A percentile compares a stretch with the other conserved stretches of the same genome.
Conservation (phyloP, 2,329 filamentous ascomycete genomes). For the Monosporascus sp. region DNA sequence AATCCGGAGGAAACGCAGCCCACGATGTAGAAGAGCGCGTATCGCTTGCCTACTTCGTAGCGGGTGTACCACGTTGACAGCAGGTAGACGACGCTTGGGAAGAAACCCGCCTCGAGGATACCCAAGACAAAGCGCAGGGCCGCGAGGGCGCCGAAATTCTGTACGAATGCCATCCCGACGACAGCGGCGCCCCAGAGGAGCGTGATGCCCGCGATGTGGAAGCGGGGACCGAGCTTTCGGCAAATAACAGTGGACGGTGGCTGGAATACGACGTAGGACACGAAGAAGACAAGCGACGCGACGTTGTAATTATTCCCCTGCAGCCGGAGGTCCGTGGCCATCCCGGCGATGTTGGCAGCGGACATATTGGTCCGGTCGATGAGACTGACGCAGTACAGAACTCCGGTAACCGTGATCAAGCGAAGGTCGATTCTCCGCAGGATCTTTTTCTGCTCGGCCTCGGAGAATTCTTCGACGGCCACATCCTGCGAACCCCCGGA, state of each 20-base stretch:
- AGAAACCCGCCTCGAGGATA: conserved; percentile 65
- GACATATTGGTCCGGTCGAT: conserved; percentile 77
- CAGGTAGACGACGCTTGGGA: conserved; percentile 65
- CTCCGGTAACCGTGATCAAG: conserved; percentile 55
- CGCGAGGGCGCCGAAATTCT: conserved; percentile 45
- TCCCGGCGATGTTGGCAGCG: conserved; percentile 66
- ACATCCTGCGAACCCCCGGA: conserved; percentile 15
- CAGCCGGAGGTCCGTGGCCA: conserved; percentile 43
- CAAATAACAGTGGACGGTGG: conserved; percentile 65
- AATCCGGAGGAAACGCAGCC: conserved; percentile 63
- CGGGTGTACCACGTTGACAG: conserved; percentile 68
- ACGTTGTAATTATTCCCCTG: conserved; percentile 36
- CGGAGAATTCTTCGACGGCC: conserved; percentile 42
- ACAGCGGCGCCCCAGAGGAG: conserved; percentile 56
- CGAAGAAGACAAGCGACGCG: conserved; percentile 68
- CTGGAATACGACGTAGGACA: conserved; percentile 67
- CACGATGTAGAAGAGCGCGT: conserved; percentile 64
- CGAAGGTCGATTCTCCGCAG: conserved; percentile 64
- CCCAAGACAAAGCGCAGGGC: conserved; percentile 56
- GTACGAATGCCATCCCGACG: conserved; percentile 61
- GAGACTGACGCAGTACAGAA: conserved; percentile 68
- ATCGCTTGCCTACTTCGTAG: conserved; percentile 65
- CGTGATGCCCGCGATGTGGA: conserved; percentile 50
- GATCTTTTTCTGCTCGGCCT: conserved; percentile 60
- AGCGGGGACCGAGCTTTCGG: conserved; percentile 59